Evolutionary conservation across 2,329 filamentous ascomycete species (phyloP).

Genomic region (Pestalotiopsis sp.): DNA sequence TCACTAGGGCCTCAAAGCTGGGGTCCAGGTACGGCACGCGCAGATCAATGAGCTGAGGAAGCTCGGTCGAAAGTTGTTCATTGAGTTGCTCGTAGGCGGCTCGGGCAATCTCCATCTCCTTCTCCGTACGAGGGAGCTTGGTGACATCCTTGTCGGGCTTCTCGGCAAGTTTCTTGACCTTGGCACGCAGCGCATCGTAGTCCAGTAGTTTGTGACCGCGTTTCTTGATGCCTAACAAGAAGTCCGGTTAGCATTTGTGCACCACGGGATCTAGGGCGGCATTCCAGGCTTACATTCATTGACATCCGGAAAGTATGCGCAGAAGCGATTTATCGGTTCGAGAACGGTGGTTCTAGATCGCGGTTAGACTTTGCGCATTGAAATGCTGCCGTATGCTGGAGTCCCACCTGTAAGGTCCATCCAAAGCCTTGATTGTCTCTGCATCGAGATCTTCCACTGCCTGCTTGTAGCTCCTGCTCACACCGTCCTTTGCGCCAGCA

Average conservation of each 20-base stretch:
- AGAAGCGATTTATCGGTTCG: constrained; percentile 94
- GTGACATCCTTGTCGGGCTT: constrained; percentile 98
- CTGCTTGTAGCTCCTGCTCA: constrained; percentile 96
- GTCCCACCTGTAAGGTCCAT: constrained; percentile 82
- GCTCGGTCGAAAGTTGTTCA: constrained; percentile 88
- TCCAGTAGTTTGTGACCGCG: constrained; percentile 97
- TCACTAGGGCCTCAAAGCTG: constrained; percentile 95
- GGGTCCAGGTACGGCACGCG: constrained; percentile 97
- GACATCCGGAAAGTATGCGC: constrained; percentile 97
- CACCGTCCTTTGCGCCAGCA: constrained; percentile 89
- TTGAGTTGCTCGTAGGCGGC: constrained; percentile 95
- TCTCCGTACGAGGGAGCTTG: constrained; percentile 93
- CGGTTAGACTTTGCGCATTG: constrained; percentile 9
- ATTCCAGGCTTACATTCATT: constrained; percentile 73
- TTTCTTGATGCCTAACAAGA: constrained; percentile 82
- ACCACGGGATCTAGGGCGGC: background rate
- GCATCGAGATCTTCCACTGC: constrained; percentile 96
- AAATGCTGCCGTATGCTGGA: background rate
- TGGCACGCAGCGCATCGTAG: constrained; percentile 93
- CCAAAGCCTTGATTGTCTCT: constrained; percentile 96
- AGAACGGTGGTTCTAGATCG: constrained; percentile 78
- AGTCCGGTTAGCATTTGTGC: background rate
- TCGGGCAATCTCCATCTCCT: constrained; percentile 93
- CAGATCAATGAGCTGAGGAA: constrained; percentile 94
- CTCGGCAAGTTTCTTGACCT: constrained; percentile 95